Conservation (phyloP, 2,329 filamentous ascomycete genomes). For the Colletotrichum agaves region DNA sequence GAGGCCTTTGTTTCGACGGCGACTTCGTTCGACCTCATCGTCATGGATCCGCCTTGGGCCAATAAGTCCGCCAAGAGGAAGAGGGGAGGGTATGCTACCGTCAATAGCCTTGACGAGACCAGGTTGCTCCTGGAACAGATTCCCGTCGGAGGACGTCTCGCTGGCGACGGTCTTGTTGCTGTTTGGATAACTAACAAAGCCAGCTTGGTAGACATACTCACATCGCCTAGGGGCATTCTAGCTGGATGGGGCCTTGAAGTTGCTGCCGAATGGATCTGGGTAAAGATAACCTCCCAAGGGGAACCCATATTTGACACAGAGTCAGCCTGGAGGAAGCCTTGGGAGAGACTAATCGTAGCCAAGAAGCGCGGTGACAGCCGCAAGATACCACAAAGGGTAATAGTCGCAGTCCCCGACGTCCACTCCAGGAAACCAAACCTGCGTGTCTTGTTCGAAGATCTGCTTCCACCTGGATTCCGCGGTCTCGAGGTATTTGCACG, state of each 20-base stretch:
- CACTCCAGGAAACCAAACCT: conserved; percentile 85
- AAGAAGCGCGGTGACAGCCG: conserved; percentile 49
- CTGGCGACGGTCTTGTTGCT: conserved; percentile 67
- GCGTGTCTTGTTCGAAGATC: conserved; percentile 65
- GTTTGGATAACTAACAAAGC: conserved; percentile 84
- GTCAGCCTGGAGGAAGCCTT: conserved; percentile 76
- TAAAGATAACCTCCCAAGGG: conserved; percentile 75
- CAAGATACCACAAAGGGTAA: conserved; percentile 59
- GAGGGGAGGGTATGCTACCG: conserved; percentile 59
- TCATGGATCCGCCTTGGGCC: conserved; percentile 85
- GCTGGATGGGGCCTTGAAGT: conserved; percentile 73
- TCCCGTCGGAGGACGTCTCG: conserved; percentile 66
- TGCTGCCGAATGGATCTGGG: conserved; percentile 80
- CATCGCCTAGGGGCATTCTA: conserved; percentile 67
- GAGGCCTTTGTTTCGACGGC: conserved; percentile 54
- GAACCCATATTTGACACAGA: conserved; percentile 72
- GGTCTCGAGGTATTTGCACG: conserved; percentile 83
- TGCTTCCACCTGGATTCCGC: conserved; percentile 62
- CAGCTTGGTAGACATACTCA: conserved; percentile 65
- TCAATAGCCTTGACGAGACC: conserved; percentile 58
- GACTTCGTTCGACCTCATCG: conserved; percentile 71
- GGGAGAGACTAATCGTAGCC: conserved; percentile 77
- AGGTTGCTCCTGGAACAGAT: conserved; percentile 61
- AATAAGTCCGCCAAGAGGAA: conserved; percentile 78
- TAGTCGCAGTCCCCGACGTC: conserved; percentile 77